A percentile compares a stretch with the other conserved stretches of the same genome.
phyloP scores from a whole-genome alignment of 495 filamentous ascomycete genomes.

The Aspergillus wentii region DNA sequence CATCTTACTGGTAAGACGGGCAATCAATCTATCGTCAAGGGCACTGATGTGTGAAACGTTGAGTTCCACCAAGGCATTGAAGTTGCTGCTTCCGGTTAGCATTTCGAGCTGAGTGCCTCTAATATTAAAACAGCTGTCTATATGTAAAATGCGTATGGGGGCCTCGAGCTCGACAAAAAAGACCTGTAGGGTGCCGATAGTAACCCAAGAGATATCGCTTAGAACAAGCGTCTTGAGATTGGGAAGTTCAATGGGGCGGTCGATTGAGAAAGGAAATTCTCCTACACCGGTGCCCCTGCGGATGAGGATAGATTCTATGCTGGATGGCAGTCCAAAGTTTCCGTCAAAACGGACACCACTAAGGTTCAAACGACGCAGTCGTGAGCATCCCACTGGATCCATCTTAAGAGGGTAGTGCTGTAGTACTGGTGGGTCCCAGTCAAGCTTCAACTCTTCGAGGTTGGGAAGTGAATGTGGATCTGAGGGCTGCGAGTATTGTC shows the following conservation, averaged over 20 bases:
- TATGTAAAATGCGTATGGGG: slow-evolving; percentile 21
- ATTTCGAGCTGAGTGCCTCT: neutral
- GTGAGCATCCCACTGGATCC: slow-evolving; percentile 11
- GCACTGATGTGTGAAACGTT: slow-evolving; percentile 18
- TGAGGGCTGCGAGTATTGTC: slow-evolving; percentile 1
- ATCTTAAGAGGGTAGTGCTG: slow-evolving; percentile 15
- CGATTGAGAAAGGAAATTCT: slow-evolving; percentile 9
- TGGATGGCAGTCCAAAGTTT: slow-evolving; percentile 20
- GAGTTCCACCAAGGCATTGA: slow-evolving; percentile 22
- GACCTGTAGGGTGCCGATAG: slow-evolving; percentile 4
- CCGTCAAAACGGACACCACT: slow-evolving; percentile 17
- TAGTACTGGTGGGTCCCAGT: slow-evolving; percentile 20
- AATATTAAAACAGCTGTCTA: slow-evolving; percentile 24
- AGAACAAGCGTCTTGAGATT: slow-evolving; percentile 30
- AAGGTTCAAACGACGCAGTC: slow-evolving; percentile 28
- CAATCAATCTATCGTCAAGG: slow-evolving; percentile 18
- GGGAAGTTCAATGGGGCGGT: slow-evolving; percentile 11
- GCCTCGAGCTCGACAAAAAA: slow-evolving; percentile 18
- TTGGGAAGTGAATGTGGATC: slow-evolving; percentile 24
- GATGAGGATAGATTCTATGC: slow-evolving; percentile 27
- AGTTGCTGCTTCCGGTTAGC: slow-evolving; percentile 6
- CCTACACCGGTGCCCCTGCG: slow-evolving; percentile 17
- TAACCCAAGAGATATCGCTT: slow-evolving; percentile 23
- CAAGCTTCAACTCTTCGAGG: slow-evolving; percentile 31
- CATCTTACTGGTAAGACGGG: slow-evolving; percentile 11